Percentiles rank a stretch among this genome's conserved stretches.
These are phyloP conservation scores for Phaeosphaeria sp. DNA, from an alignment of 2,329 filamentous ascomycete genomes.

Conservation along the genomic window DNA sequence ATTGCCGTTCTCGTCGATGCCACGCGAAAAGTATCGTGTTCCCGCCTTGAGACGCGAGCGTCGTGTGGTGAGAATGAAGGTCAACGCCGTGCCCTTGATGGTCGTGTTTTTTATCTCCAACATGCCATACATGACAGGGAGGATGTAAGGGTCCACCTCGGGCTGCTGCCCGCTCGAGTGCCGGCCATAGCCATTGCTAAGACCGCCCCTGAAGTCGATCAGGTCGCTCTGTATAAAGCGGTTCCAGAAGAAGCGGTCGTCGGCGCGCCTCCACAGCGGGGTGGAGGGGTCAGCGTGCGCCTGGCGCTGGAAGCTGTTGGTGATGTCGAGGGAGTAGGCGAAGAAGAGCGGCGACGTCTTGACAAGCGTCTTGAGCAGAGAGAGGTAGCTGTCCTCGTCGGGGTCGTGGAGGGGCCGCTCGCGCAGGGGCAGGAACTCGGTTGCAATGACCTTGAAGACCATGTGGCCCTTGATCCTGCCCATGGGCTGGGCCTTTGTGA, in stretches of 20 bases:
- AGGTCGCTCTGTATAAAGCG: conserved; percentile 88
- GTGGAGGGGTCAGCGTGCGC: conserved; percentile 73
- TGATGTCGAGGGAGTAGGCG: conserved; percentile 95
- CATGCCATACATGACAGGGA: conserved; percentile 97
- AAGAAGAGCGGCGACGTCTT: conserved; percentile 94
- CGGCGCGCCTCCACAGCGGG: conserved; percentile 89
- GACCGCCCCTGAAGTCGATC: conserved; percentile 80
- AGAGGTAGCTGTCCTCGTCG: conserved; percentile 91
- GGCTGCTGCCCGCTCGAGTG: conserved; percentile 74
- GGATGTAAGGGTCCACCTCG: conserved; percentile 85
- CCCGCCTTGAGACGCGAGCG: conserved; percentile 87
- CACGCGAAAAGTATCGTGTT: conserved; percentile 93
- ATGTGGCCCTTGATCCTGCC: conserved; percentile 93
- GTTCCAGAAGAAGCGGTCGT: conserved; percentile 99
- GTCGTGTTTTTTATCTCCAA: conserved; percentile 86
- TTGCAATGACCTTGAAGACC: conserved; percentile 90
- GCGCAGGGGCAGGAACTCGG: conserved; percentile 91
- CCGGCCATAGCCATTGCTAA: conserved; percentile 58
- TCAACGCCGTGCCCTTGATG: conserved; percentile 84
- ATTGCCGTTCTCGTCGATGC: conserved; percentile 89
- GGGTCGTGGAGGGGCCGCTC: conserved; percentile 89
- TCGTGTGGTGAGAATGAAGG: conserved; percentile 85
- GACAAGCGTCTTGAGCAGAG: conserved; percentile 80
- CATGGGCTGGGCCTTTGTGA: conserved; percentile 91
- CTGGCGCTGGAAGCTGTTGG: conserved; percentile 95